These are phyloP conservation scores for Petunia hybrid DNA, from an alignment of 305 asterid genomes.

Conservation along the genomic window DNA sequence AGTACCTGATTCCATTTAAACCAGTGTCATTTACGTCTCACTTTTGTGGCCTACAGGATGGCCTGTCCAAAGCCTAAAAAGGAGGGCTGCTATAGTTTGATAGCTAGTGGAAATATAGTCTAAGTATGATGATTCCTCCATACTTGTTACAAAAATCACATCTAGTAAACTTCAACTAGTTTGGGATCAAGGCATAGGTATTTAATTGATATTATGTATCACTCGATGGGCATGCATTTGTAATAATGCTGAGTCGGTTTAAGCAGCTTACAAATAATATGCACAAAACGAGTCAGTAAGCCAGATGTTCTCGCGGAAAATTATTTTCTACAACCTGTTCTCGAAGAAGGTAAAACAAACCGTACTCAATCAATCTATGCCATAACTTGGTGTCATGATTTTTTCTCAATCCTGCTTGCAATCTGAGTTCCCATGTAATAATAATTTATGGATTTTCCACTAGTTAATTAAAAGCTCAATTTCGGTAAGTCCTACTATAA, in stretches of 20 bases:
- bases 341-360: background rate
- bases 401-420: background rate
- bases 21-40: background rate
- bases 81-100: background rate
- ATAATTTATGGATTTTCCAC: background rate
- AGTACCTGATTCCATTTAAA: background rate
- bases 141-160: constrained; percentile 8
- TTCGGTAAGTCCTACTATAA: constrained; percentile 15
- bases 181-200: background rate
- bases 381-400: background rate
- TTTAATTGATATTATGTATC: constrained; percentile 11
- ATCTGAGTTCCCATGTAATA: constrained; percentile 13
- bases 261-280: constrained; percentile 17
- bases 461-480: constrained; percentile 16
- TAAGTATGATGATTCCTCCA: background rate
- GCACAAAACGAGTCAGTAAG: constrained; percentile 5
- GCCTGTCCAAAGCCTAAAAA: background rate
- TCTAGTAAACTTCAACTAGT: constrained; percentile 1
- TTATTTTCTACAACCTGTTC: background rate
- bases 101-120: background rate
- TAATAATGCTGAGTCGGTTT: background rate
- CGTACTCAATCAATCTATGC: background rate
- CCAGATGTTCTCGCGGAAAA: background rate
- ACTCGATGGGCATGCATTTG: constrained; percentile 8
- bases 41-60: background rate